Conservation (phyloP, 139 green algal genomes). For the Pleodorina starrii region DNA sequence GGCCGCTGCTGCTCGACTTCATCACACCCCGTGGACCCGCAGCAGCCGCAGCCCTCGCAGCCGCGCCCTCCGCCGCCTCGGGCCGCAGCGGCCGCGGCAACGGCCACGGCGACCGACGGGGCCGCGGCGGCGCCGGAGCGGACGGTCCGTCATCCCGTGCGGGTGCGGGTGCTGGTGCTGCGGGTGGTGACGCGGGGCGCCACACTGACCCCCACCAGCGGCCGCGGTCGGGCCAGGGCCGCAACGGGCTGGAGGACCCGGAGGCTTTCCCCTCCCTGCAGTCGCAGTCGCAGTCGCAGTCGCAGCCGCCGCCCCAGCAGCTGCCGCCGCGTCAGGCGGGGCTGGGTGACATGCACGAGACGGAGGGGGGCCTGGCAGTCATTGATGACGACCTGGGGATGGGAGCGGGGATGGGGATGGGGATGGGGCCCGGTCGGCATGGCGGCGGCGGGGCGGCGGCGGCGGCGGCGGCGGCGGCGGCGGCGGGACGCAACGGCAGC, state of each 20-base stretch:
- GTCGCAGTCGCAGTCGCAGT: neutral
- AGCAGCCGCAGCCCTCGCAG: neutral
- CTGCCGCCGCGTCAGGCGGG: neutral
- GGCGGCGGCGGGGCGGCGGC: no score
- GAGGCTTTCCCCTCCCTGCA: slow-evolving; percentile 32
- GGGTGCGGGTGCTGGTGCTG: neutral
- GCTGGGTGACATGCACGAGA: slow-evolving; percentile 49
- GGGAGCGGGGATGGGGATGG: neutral
- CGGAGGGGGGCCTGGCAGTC: slow-evolving; percentile 66
- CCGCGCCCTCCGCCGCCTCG: neutral
- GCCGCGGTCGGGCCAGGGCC: neutral
- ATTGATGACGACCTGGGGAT: slow-evolving; percentile 79
- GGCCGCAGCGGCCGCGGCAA: neutral
- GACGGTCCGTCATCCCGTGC: no score
- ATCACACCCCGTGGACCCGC: neutral
- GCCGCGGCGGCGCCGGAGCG: no score
- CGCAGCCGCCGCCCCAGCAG: neutral
- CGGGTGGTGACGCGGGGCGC: no score
- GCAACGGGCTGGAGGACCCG: neutral
- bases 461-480: no score
- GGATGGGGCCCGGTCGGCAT: neutral
- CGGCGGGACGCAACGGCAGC: no score
- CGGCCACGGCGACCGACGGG: neutral
- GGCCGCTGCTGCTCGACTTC: slow-evolving; percentile 69
- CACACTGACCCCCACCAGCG: no score